These are phyloP conservation scores for Dysphania ambrosioides DNA, from an alignment of 148 eudicot species.

Conservation along the genomic window DNA sequence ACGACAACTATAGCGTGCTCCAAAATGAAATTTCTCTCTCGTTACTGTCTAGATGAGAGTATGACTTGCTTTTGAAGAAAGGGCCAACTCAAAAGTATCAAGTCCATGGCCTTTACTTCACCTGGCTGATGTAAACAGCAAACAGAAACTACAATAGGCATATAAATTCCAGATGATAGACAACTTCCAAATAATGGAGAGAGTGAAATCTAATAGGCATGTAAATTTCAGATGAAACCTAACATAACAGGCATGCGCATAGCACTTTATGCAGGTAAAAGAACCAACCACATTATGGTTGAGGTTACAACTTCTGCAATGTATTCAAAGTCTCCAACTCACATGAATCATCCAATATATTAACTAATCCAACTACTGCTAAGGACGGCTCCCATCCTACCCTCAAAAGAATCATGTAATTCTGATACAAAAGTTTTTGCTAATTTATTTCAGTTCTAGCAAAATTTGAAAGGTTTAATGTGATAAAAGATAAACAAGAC, in stretches of 20 bases:
- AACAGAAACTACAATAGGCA: too few relatives aligned
- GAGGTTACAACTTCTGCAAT: constrained; percentile 7
- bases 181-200: too few relatives aligned
- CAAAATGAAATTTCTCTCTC: too few relatives aligned
- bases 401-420: constrained; percentile 26
- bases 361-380: constrained; percentile 16
- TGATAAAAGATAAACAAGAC: not conserved
- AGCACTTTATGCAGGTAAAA: not conserved
- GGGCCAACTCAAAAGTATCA: too few relatives aligned
- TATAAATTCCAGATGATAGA: too few relatives aligned
- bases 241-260: not conserved
- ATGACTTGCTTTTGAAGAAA: too few relatives aligned
- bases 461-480: constrained; percentile 21
- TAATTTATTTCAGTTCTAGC: constrained; percentile 23
- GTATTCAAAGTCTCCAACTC: constrained; percentile 1
- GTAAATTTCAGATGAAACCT: not conserved
- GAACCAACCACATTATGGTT: constrained; percentile 5
- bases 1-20: too few relatives aligned
- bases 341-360: not conserved
- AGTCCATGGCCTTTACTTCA: too few relatives aligned
- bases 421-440: constrained; percentile 14
- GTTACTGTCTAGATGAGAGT: too few relatives aligned
- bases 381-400: constrained; percentile 6
- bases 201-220: too few relatives aligned
- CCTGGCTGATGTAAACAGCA: too few relatives aligned